Evolutionary conservation across 2,329 filamentous ascomycete species (phyloP), one percentile per base, ranked within the genome.

Genomic region (Raffaelea albimanens): DNA sequence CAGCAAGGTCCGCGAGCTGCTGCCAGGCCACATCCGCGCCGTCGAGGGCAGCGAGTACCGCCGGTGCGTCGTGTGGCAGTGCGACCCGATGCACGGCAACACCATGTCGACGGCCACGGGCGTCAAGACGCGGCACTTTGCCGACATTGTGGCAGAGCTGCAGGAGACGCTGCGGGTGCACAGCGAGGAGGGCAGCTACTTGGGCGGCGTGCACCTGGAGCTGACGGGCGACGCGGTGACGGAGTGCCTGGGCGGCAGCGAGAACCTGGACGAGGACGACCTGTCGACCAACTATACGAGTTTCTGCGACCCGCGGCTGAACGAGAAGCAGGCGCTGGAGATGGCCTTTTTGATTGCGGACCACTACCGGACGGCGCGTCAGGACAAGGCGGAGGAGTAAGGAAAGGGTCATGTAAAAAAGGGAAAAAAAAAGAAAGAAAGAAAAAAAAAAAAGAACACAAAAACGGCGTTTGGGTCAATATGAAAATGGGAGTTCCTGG

Each of bases 81-180:
- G 91, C 68, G 93, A 98, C 67, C 93, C 93, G 20, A 98, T 98
- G 93, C 93, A 98, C 67, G 93, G 93, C 53, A 85, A 85, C 67
- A 84, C 80, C 34, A 69, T 74, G 40, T 75, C 78, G 19, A 91
- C 87, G 0, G 75, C 79, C 0, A 70, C 77, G 0, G 89, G 89
- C 22, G 80, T 96, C 68, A 98, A 98, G 73, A 98, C 93, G 2
- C 80, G 93, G 16, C 83, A 85, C 47, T 98, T 98, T 72, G 79
- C 78, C 53, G 85, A 93, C 62, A 95, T 98, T 58, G 83, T 96
- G 62, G 79, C 78, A 1, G 93, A 98, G 70, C 75, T 98, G 40
- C 80, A 83, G 52, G 81, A 88, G 58, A 90, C 90, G 1, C 73
- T 97, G 44, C 74, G 78, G 53, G 89, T 97, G 44, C 93, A 98